Evolutionary conservation across 139 green algal genomes (phyloP).

Genomic region (Ostreobium quekettii): DNA sequence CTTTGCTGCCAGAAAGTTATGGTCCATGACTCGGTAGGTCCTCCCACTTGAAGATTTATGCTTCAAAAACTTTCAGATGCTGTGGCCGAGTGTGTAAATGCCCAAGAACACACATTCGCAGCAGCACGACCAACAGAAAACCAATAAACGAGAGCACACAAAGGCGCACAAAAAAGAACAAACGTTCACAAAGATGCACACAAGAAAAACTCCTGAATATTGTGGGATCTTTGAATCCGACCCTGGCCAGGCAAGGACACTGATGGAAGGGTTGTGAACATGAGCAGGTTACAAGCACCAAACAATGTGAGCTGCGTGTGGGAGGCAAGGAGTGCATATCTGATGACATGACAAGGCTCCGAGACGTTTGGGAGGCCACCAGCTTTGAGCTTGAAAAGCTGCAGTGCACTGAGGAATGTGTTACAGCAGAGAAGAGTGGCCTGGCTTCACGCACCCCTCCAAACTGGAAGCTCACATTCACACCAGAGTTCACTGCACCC

Average conservation of each 20-base stretch:
- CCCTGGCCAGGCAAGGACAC: not conserved
- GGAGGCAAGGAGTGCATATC: constrained; percentile 32
- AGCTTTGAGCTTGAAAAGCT: constrained; percentile 85
- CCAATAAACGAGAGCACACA: too few species aligned
- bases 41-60: too few species aligned
- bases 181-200: too few species aligned
- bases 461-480: constrained; percentile 76
- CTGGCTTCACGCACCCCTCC: constrained; percentile 48
- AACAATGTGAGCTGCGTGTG: constrained; percentile 27
- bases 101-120: too few species aligned
- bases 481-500: constrained; percentile 56
- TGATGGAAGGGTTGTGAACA: not conserved
- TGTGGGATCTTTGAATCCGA: not conserved
- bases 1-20: too few species aligned
- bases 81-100: too few species aligned
- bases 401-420: constrained; percentile 69
- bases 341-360: constrained; percentile 46
- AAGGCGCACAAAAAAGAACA: too few species aligned
- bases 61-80: too few species aligned
- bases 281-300: constrained; percentile 1
- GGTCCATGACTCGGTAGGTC: too few species aligned
- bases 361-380: constrained; percentile 90
- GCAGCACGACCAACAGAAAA: too few species aligned
- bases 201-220: too few species aligned
- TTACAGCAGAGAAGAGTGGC: constrained; percentile 63